Base-by-base conservation (phyloP, 192 early-diverging fungal species). In the Umbelopsis isabellina region DNA sequence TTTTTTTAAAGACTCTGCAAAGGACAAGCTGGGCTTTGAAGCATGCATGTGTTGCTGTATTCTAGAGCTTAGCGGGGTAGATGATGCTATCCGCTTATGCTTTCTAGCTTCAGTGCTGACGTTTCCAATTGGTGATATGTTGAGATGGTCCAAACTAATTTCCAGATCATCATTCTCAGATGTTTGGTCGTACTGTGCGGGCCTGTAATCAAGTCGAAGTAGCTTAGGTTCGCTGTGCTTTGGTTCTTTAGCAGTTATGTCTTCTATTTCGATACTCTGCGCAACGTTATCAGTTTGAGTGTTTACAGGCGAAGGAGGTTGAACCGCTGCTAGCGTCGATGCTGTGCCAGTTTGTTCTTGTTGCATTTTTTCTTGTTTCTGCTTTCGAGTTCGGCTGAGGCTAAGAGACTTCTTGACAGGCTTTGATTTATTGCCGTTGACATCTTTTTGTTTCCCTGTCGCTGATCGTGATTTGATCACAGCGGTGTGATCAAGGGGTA, bases 311-410 rank as follows among this genome's bases (percentile, higher is more conserved):
- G 20, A 21, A 16, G 18, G 12, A 35, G 21, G 25, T 35, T 3
- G 21, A 18, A 35, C 30, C 0, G 33, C 13, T 4, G 55, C 4
- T 53, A 23, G 11, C 4, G 18, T 53, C 8, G 11, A 25, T 6
- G 27, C 16, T 35, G 21, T 7, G 15, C 2, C 6, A n/a, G 15
- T 25, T 11, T 61, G 4, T 2, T 61, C n/a, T 35, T 61, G 55
- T 18, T 61, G 23, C 55, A 61, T 61, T 35, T 35, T 16, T 0
- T 35, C 9, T 61, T 33, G 12, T 35, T 35, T 61, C 33, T 61
- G 27, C 25, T 30, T 61, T 35, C 55, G 11, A 16, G 55, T 61
- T 35, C 55, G 55, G 25, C 55, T 61, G 55, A 61, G 27, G 25
- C 55, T 61, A n/a, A 61, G 55, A 22, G 55, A 61, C 18, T 61